phyloP scores from a whole-genome alignment of 352 stramenopile species.

The Phytopythium oedochilum region DNA sequence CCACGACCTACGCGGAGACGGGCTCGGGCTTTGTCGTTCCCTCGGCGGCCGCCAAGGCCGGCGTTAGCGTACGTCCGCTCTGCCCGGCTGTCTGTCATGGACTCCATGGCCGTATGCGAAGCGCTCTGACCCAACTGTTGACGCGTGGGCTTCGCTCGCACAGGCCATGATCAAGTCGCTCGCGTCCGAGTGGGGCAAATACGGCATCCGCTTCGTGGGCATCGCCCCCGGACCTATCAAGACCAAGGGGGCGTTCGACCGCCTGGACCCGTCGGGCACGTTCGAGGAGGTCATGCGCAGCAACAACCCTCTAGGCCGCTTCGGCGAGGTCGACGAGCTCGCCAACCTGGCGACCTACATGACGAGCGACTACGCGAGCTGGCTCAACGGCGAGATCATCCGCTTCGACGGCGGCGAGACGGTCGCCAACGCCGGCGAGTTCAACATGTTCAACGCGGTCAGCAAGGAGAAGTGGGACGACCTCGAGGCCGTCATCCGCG shows the following conservation, averaged over 20 bases:
- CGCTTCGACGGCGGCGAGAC: constrained; percentile 79
- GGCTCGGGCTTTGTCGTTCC: constrained; percentile 94
- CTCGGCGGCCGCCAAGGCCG: constrained; percentile 93
- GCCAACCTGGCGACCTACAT: constrained; percentile 77
- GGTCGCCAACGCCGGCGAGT: constrained; percentile 66
- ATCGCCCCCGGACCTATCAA: constrained; percentile 96
- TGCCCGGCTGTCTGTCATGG: too few relatives aligned
- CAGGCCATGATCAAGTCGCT: constrained; percentile 95
- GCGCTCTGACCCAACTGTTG: not conserved
- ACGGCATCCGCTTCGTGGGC: constrained; percentile 94
- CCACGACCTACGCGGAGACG: constrained; percentile 92
- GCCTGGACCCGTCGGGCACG: constrained; percentile 61
- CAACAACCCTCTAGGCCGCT: constrained; percentile 71
- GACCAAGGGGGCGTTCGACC: constrained; percentile 78
- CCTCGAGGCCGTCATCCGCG: constrained; percentile 53
- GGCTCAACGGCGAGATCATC: constrained; percentile 81
- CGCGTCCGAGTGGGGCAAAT: constrained; percentile 94
- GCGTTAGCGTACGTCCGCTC: constrained; percentile 82
- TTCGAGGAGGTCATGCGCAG: constrained; percentile 62
- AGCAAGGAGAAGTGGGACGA: constrained; percentile 71
- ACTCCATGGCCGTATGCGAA: too few relatives aligned
- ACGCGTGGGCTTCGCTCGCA: not conserved
- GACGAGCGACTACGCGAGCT: constrained; percentile 77
- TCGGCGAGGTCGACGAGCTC: constrained; percentile 74
- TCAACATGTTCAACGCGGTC: constrained; percentile 71